Evolutionary conservation across 108 stramenopile genomes (phyloP), one percentile per base, ranked within the genome.

Genomic region (Cylindrotheca closterium): DNA sequence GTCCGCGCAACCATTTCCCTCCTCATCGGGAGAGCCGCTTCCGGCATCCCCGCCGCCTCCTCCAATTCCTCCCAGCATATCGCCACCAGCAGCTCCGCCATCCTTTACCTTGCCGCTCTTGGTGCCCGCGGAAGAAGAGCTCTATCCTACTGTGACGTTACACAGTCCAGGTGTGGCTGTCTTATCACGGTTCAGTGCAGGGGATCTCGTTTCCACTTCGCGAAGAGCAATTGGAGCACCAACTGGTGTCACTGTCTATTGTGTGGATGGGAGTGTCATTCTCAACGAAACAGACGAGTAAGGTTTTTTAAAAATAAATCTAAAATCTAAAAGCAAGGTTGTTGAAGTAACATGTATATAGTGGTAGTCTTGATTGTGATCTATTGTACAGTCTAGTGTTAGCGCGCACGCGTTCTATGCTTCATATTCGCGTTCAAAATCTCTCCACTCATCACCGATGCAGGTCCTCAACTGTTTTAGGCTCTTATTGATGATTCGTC

Each of bases 261-360:
- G 93, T 15, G 82, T 94, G 26, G 97, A 98, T 65, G 97, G 97
- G 10, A 96, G 95, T 79, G 75, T 96, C 24, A 68, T 97, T 17
- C 79, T 94, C 26, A 66, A 77, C 31, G 79, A 70, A 28, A 57
- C 32, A 19, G 21, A 27, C 24, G 4, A 51, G 30, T 24, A 7
- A 15, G 7, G n/a, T n/a, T n/a, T n/a, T n/a, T n/a, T n/a, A n/a
- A n/a, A n/a, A n/a, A n/a, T 45, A 45, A 15, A 45, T 45, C 8
- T 15, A 12, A 55, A 18, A 25, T 45, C n/a, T n/a, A n/a, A n/a
- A n/a, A n/a, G n/a, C n/a, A n/a, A n/a, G n/a, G n/a, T n/a, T n/a
- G n/a, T n/a, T n/a, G n/a, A n/a, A n/a, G n/a, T n/a, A n/a, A n/a
- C n/a, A n/a, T n/a, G n/a, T n/a, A n/a, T n/a, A n/a, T 10, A 42